These are phyloP conservation scores for Erodium moschatum DNA, from an alignment of 441 rosid genomes.

Conservation along the genomic window DNA sequence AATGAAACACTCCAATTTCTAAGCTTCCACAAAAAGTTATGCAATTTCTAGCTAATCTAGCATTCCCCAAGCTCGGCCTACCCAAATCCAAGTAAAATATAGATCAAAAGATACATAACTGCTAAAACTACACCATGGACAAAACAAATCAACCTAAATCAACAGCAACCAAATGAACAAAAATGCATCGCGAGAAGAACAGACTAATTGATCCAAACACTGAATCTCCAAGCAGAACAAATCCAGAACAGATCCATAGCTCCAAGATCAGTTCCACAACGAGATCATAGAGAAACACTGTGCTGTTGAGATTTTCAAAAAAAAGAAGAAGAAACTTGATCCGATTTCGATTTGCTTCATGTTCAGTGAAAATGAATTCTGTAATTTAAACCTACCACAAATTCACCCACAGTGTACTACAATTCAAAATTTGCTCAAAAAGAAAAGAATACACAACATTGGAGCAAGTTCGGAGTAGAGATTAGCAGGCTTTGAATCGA, in stretches of 20 bases:
- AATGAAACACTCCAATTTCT: too few relatives aligned
- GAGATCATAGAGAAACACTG: not conserved
- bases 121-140: not conserved
- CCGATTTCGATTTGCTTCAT: not conserved
- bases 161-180: not conserved
- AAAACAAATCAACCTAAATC: not conserved
- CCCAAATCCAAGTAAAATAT: not conserved
- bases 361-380: not conserved
- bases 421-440: not conserved
- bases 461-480: not conserved
- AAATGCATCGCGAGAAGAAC: not conserved
- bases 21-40: conserved; percentile 1
- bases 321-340: not conserved
- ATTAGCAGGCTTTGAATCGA: not conserved
- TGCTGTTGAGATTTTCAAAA: not conserved
- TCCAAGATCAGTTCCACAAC: not conserved
- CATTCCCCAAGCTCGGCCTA: not conserved
- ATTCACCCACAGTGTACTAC: not conserved
- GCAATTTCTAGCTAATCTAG: not conserved
- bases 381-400: not conserved
- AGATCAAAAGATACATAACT: not conserved
- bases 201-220: not conserved
- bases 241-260: not conserved
- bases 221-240: not conserved
- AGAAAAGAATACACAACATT: not conserved